These are phyloP conservation scores for Didymosphaeria variabile DNA, from an alignment of 2,329 filamentous ascomycete genomes.

Conservation along the genomic window DNA sequence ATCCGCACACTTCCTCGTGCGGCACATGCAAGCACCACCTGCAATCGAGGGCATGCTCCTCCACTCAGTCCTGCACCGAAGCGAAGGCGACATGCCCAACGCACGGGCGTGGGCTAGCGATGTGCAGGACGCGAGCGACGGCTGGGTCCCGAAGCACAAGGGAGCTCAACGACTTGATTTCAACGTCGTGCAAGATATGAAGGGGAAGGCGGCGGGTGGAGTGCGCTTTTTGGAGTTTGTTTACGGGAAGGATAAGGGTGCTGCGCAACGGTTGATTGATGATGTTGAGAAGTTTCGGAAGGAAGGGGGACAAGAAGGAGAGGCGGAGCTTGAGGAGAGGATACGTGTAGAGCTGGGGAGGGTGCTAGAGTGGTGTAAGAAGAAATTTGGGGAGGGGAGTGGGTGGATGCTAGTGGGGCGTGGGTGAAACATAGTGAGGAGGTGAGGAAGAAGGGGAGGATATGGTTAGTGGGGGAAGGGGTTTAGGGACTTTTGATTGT, in stretches of 20 bases:
- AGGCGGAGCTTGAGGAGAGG: slow-evolving; percentile 41
- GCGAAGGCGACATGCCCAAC: slow-evolving; percentile 62
- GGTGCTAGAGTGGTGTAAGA: slow-evolving; percentile 55
- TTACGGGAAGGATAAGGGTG: slow-evolving; percentile 29
- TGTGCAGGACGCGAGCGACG: slow-evolving; percentile 50
- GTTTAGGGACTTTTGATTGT: slow-evolving; percentile 55
- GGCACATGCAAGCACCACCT: slow-evolving; percentile 61
- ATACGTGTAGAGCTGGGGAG: slow-evolving; percentile 51
- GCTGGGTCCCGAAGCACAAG: slow-evolving; percentile 35
- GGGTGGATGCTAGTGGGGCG: slow-evolving; percentile 55
- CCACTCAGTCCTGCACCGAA: slow-evolving; percentile 60
- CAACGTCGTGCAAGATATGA: slow-evolving; percentile 15
- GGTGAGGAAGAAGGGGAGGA: slow-evolving; percentile 52
- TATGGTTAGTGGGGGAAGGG: slow-evolving; percentile 58
- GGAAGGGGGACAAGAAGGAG: slow-evolving; percentile 34
- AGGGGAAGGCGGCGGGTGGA: slow-evolving; percentile 8
- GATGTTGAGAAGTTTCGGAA: slow-evolving; percentile 51
- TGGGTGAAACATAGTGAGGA: slow-evolving; percentile 55
- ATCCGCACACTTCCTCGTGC: slow-evolving; percentile 61
- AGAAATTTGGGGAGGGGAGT: slow-evolving; percentile 56
- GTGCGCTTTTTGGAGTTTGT: slow-evolving; percentile 26
- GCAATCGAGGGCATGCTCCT: slow-evolving; percentile 62
- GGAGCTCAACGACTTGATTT: slow-evolving; percentile 27
- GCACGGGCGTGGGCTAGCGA: slow-evolving; percentile 59
- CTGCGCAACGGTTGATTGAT: slow-evolving; percentile 42